phyloP scores from a whole-genome alignment of 2,329 filamentous ascomycete species.

The Cladosporium sp. region DNA sequence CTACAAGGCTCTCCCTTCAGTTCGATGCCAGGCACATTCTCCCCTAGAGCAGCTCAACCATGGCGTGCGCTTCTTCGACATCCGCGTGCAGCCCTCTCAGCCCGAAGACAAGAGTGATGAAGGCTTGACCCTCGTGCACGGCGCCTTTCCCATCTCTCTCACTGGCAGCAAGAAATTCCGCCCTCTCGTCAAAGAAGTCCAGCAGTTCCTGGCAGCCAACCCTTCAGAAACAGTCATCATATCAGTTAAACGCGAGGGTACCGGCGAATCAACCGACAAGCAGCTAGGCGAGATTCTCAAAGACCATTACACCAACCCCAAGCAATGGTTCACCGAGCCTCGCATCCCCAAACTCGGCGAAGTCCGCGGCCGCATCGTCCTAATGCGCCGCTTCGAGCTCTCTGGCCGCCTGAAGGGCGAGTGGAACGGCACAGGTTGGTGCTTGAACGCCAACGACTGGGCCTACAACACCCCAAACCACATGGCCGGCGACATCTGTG shows the following conservation, averaged over 20 bases:
- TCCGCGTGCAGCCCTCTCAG: conserved; percentile 71
- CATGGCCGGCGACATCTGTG: conserved; percentile 70
- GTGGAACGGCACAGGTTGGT: conserved; percentile 56
- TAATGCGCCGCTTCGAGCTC: conserved; percentile 77
- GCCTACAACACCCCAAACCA: conserved; percentile 85
- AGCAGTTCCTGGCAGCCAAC: conserved; percentile 71
- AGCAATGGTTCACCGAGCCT: conserved; percentile 76
- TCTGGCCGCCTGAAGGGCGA: conserved; percentile 51
- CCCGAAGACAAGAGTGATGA: conserved; percentile 60
- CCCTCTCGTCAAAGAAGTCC: conserved; percentile 69
- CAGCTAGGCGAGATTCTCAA: conserved; percentile 74
- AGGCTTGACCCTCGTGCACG: conserved; percentile 80
- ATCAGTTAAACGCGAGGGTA: conserved; percentile 87
- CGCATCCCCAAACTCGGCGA: conserved; percentile 76
- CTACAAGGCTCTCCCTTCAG: conserved; percentile 82
- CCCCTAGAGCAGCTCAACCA: conserved; percentile 78
- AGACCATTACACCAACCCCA: conserved; percentile 65
- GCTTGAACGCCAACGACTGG: conserved; percentile 67
- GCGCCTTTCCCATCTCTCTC: conserved; percentile 83
- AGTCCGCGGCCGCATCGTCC: conserved; percentile 76
- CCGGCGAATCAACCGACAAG: conserved; percentile 75
- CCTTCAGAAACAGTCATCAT: conserved; percentile 81
- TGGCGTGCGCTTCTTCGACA: conserved; percentile 91
- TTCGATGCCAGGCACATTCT: conserved; percentile 84
- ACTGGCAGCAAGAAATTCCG: conserved; percentile 78